A percentile compares a stretch with the other conserved stretches of the same genome.
Conservation (phyloP, 768 basidiomycete species). For the Rhodotorula babjevae region DNA sequence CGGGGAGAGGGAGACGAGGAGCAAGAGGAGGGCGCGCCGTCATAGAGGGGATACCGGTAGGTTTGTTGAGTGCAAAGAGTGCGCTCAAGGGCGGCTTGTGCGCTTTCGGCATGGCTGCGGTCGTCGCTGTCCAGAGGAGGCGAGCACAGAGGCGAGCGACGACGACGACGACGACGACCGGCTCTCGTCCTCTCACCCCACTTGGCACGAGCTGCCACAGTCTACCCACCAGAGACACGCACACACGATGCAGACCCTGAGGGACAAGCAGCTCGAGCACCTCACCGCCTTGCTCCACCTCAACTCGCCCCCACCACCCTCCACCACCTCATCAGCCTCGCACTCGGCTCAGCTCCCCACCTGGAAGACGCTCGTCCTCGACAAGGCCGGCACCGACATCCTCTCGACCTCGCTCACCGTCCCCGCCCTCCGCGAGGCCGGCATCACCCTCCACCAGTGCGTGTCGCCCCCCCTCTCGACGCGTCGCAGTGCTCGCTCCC, state of each 20-base stretch:
- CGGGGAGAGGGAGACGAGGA: neutral
- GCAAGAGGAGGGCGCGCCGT: slow-evolving; percentile 29
- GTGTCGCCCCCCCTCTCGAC: slow-evolving; percentile 44
- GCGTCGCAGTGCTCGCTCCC: neutral
- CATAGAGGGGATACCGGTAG: slow-evolving; percentile 91
- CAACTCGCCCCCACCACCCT: slow-evolving; percentile 50
- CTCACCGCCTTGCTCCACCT: slow-evolving; percentile 81
- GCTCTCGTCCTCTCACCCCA: neutral
- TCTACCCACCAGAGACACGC: neutral
- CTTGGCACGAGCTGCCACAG: neutral
- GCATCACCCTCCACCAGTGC: slow-evolving; percentile 96
- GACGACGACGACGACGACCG: neutral
- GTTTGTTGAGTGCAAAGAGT: slow-evolving; percentile 83
- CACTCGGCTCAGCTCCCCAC: slow-evolving; percentile 55
- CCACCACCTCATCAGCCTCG: neutral
- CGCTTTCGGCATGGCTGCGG: slow-evolving; percentile 23
- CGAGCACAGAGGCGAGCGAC: neutral
- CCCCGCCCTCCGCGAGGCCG: slow-evolving; percentile 91
- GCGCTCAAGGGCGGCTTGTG: slow-evolving; percentile 45
- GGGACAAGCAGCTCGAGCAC: slow-evolving; percentile 80
- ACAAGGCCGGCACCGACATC: slow-evolving; percentile 92
- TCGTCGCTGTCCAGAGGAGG: neutral
- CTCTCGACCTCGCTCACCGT: slow-evolving; percentile 91
- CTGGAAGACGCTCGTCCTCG: slow-evolving; percentile 94
- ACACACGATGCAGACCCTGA: slow-evolving; percentile 54